Conservation (phyloP, 2,329 filamentous ascomycete genomes). For the Harringtonia lauricola region DNA sequence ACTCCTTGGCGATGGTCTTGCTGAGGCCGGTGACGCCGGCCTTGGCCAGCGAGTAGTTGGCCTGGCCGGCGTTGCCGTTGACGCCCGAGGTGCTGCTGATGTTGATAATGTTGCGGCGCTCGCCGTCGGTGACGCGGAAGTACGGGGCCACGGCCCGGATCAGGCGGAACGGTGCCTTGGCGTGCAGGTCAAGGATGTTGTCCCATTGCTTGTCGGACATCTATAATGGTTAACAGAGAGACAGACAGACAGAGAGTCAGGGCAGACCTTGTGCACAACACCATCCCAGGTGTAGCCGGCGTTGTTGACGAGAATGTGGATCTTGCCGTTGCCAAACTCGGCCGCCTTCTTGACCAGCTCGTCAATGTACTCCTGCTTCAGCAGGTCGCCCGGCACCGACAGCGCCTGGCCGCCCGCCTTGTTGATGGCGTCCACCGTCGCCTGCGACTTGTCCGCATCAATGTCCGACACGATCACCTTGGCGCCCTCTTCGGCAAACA, state of each 20-base stretch:
- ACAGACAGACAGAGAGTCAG: background rate
- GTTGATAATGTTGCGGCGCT: constrained; percentile 69
- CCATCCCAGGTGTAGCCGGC: constrained; percentile 90
- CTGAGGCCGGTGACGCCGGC: constrained; percentile 73
- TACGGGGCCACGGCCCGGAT: constrained; percentile 71
- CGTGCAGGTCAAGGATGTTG: constrained; percentile 74
- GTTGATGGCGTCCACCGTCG: constrained; percentile 62
- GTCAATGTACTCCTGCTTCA: constrained; percentile 58
- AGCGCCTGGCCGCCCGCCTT: constrained; percentile 54
- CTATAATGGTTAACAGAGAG: constrained; percentile 14
- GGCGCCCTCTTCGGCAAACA: constrained; percentile 82
- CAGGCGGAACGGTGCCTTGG: constrained; percentile 76
- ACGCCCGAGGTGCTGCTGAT: constrained; percentile 73
- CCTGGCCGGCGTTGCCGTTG: constrained; percentile 82
- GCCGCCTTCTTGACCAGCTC: constrained; percentile 64
- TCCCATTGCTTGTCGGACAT: constrained; percentile 90
- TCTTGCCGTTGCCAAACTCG: constrained; percentile 75
- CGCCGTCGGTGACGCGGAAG: constrained; percentile 78
- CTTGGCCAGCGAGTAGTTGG: constrained; percentile 80
- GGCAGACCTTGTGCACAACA: constrained; percentile 62
- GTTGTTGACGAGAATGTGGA: constrained; percentile 87
- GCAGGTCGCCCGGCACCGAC: constrained; percentile 66
- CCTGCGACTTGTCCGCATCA: constrained; percentile 59
- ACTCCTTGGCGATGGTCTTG: constrained; percentile 87
- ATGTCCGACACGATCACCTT: constrained; percentile 79